Evolutionary conservation across 202 grass and related monocot genomes (phyloP), one percentile per base, ranked within the genome.

Genomic region (Miscanthus sacchariflorus): DNA sequence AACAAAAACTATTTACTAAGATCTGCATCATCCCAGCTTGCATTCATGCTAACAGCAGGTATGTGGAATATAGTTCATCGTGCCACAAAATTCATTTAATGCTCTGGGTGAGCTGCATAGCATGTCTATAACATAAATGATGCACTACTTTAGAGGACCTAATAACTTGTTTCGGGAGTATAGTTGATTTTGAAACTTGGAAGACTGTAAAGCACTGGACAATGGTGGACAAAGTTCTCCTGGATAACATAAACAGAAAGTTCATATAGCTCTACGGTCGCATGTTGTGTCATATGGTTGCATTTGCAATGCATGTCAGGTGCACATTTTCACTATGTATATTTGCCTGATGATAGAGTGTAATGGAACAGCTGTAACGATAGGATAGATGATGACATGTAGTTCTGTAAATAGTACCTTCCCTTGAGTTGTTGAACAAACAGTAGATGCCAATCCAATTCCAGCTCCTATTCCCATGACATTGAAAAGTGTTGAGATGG

Each of bases 401-500:
- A 48, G 6, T 78, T 7, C 33, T 80, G 59, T 14, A 36, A 75
- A 74, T 58, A 79, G 44, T 91, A 97, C 97, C 94, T 99, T 99
- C 68, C 93, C 94, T 88, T 99, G 94, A 76, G 92, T 99, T 84
- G 94, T 88, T 71, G 94, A 95, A 69, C 94, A 96, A 33, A 99
- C 76, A 70, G 94, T 97, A 79, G 97, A 99, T 81, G 94, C 93
- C 79, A 99, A 88, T 70, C 92, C 91, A 92, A 97, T 95, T 79
- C 94, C 94, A 54, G 82, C 94, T 85, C 93, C 94, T 48, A 99
- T 89, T 21, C 91, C 97, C 85, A 95, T 88, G 40, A 99, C 93
- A 88, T 95, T 97, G 68, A 85, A 97, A 88, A 99, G 90, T 84
- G 97, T 99, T 76, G 97, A 97, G 74, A 99, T 99, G 50, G 97